Conservation (phyloP, 1,139 yeast genomes). For the Scheffersomyces titani region DNA sequence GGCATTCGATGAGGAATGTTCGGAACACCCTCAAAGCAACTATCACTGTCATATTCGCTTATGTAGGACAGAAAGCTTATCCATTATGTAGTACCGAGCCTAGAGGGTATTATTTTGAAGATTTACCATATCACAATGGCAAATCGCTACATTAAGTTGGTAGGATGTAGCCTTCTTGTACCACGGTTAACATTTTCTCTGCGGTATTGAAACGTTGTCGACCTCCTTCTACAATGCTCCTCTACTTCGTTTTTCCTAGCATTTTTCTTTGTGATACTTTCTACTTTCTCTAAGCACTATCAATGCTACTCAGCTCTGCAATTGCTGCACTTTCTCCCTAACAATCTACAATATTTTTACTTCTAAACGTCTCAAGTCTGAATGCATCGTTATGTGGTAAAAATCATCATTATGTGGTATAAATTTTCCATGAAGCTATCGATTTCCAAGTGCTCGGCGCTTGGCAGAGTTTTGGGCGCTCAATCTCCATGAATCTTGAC, state of each 20-base stretch:
- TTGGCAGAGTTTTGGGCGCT: conserved; percentile 38
- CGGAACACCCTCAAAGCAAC: not conserved
- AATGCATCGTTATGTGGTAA: not conserved
- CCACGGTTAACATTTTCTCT: too few relatives aligned
- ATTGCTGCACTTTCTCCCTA: not conserved
- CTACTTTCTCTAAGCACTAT: not conserved
- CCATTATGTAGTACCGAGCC: not conserved
- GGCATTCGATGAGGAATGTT: too few relatives aligned
- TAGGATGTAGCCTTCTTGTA: too few relatives aligned
- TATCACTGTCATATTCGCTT: not conserved
- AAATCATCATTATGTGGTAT: not conserved
- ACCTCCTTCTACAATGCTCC: not conserved
- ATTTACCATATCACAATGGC: not conserved
- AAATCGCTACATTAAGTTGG: not conserved
- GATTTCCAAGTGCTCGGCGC: conserved; percentile 29
- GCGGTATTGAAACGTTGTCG: not conserved
- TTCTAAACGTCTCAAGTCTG: not conserved
- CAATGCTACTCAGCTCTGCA: not conserved
- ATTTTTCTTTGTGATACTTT: too few relatives aligned
- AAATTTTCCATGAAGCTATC: not conserved
- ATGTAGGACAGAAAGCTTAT: not conserved
- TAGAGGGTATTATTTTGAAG: not conserved
- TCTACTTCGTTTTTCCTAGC: not conserved
- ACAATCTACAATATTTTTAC: not conserved
- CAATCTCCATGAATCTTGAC: conserved; percentile 47